Evolutionary conservation across 176 grass and related monocot genomes (phyloP), one percentile per base, ranked within the genome.

Genomic region (Triticum turgidum): DNA sequence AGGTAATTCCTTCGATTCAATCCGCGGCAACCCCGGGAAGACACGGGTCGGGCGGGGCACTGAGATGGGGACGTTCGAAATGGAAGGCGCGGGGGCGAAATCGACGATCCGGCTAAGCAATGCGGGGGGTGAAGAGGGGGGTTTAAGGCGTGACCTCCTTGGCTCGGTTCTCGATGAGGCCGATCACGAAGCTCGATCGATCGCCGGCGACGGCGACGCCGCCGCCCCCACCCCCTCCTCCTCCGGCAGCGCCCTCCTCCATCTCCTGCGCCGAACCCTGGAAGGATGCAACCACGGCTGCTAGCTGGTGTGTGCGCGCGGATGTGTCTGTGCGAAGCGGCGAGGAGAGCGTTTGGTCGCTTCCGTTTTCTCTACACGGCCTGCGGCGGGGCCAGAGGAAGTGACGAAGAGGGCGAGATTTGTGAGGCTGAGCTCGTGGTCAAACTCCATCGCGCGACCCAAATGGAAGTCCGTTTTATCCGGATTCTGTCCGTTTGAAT

Each of bases 151-250:
- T 82, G 24, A 93, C 96, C 88, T 98, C 93, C 85, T 95, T 98
- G 29, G 96, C 93, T 87, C 93, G 84, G 79, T 95, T 98, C 89
- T 95, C 96, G 61, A 98, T 98, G 88, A 98, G 81, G 76, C 91
- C 91, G 67, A 92, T 89, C 6, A 92, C 89, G 76, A 93, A 91
- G 81, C 91, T 89, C 24, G 96, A 98, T 27, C 96, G 70, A 70
- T 95, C 89, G 42, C 89, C 93, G 13, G 81, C 91, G 1, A 30
- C 87, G 25, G 59, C 81, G 15, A 63, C 86, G 8, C 27, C 27
- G 73, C 73, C 24, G 8, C 73, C 73, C 42, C 22, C 72, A 3
- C 81, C 85, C 5, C 70, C 89, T 6, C 37, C 77, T 2, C 85
- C 56, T 52, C 73, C 84, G 34, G 65, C 81, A 11, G 47, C 45